These are phyloP conservation scores for Inonotus hispidus DNA, from an alignment of 1,284 basidiomycete species.

Conservation along the genomic window DNA sequence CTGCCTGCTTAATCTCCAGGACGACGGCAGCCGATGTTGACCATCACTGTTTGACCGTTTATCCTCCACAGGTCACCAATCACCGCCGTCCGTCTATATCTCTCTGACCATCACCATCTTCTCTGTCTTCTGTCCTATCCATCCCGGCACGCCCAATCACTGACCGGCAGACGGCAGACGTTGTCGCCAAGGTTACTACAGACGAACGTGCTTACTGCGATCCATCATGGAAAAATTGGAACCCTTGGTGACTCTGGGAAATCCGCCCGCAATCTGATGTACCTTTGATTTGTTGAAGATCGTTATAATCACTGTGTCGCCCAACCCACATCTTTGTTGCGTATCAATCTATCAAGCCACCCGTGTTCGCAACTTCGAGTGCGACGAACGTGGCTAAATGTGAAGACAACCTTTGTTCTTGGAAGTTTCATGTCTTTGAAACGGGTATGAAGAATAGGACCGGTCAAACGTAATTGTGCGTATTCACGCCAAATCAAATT, in stretches of 20 bases:
- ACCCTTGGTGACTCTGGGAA: neutral
- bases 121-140: neutral
- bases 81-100: neutral
- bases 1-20: constrained; percentile 1
- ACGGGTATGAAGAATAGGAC: neutral
- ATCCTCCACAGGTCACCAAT: neutral
- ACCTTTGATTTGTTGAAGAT: neutral
- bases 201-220: neutral
- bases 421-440: neutral
- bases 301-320: neutral
- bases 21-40: neutral
- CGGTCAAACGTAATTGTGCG: no score
- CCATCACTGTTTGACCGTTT: neutral
- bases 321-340: neutral
- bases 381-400: neutral
- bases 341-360: neutral
- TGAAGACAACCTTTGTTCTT: neutral
- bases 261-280: neutral
- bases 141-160: neutral
- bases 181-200: neutral
- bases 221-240: neutral
- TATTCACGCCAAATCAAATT: no score
- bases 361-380: neutral
- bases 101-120: neutral
- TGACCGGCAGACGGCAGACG: neutral